Evolutionary conservation across 2,329 filamentous ascomycete species (phyloP).

Genomic region (Colletotrichum falcatum): DNA sequence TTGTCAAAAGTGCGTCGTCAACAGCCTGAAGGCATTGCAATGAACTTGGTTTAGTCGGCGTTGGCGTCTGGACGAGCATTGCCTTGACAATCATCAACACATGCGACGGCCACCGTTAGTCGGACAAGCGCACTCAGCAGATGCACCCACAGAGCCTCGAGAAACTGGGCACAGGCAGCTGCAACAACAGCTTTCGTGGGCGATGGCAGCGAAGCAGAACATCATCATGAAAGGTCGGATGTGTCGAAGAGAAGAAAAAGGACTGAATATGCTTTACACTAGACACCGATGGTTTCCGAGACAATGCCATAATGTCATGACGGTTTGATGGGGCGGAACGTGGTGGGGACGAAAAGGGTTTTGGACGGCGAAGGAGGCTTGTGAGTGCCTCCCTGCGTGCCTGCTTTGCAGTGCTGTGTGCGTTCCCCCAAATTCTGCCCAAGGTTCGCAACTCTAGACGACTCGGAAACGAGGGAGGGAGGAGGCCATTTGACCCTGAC

Average conservation of each 20-base stretch:
- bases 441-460: neutral
- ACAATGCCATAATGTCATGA: neutral
- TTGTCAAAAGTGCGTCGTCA: neutral
- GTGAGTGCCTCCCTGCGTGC: neutral
- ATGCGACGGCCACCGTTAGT: neutral
- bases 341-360: neutral
- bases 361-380: slow-evolving; percentile 7
- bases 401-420: slow-evolving; percentile 2
- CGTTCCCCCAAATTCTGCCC: neutral
- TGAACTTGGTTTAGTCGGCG: neutral
- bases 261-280: neutral
- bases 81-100: neutral
- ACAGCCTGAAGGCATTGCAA: neutral
- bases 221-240: slow-evolving; percentile 7
- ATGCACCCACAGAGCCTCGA: neutral
- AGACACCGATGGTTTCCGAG: slow-evolving; percentile 10
- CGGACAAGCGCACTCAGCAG: neutral
- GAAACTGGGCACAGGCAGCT: neutral
- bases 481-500: slow-evolving; percentile 3
- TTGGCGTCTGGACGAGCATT: neutral
- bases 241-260: neutral
- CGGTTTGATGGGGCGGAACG: too few relatives aligned
- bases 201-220: slow-evolving; percentile 9
- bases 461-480: neutral
- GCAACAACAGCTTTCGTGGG: neutral